Base-by-base conservation (phyloP, 106 monocot genomes). In the Dioscorea zingiberensis region DNA sequence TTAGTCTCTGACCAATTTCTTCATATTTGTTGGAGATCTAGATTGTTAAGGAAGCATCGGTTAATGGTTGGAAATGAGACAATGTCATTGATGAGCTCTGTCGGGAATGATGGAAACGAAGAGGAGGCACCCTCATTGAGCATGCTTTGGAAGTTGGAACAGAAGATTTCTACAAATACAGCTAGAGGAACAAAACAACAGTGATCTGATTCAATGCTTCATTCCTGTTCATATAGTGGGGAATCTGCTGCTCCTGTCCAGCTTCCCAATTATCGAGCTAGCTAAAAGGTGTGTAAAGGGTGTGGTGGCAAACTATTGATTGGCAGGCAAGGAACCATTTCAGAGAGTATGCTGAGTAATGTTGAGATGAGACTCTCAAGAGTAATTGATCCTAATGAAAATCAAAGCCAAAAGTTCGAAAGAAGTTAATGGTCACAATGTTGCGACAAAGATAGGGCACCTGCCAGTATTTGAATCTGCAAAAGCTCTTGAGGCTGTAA, bases 381-480 rank as follows among this genome's bases (percentile, higher is more conserved):
- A 66, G 65, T 49, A 48, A 76, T 87, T 70, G 78, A 83, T 76
- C 79, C 86, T 67, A 71, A 73, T 19, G 45, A 79, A 78, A 14
- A 26, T 46, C 25, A 21, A 27, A 2, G 60, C 27, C 17, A 70
- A 30, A 32, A 17, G 38, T 61, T 74, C 21, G 14, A 76, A 76
- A 76, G 47, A 64, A 25, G 67, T 63, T 44, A 76, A 78, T 26
- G 25, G 24, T 7, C 73, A 69, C 44, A 72, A 77, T 61, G 66
- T 68, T 28, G 57, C 67, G 47, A 83, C 78, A 44, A 70, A 15
- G 21, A 53, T 53, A 47, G 69, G 29, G 51, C 82, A 83, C 56
- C 80, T 88, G 76, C 71, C 78, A n/a, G 78, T 85, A 27, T 74
- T 85, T 21, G 87, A 91, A 65, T 95, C 85, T 60, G 95, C 87